These are phyloP conservation scores for Fusarium algeriense DNA, from an alignment of 2,329 filamentous ascomycete species.

Conservation along the genomic window DNA sequence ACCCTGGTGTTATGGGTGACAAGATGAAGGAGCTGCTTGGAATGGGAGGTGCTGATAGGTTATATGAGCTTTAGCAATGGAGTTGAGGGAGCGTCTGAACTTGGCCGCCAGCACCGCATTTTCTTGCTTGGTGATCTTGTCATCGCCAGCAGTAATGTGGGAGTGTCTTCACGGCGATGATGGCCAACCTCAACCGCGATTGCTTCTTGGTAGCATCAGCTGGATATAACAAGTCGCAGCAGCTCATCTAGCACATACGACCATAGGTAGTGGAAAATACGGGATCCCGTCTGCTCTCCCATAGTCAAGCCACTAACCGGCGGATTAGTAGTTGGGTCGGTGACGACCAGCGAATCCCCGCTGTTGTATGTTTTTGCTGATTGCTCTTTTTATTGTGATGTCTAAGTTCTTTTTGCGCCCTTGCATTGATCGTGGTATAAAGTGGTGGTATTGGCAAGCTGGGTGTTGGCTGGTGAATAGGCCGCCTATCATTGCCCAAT, in stretches of 20 bases:
- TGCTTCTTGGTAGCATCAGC: not conserved
- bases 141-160: not conserved
- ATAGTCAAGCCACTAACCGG: not conserved
- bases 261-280: conserved; percentile 6
- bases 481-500: too few species aligned
- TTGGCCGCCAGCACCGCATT: not conserved
- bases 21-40: conserved; percentile 52
- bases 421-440: not conserved
- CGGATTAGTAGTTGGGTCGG: not conserved
- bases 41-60: not conserved
- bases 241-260: not conserved
- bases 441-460: not conserved
- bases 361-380: not conserved
- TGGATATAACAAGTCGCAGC: not conserved
- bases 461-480: not conserved
- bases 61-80: not conserved
- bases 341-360: not conserved
- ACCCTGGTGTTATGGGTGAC: conserved; percentile 54
- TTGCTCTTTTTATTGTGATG: not conserved
- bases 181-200: too few species aligned
- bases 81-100: too few species aligned
- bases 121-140: not conserved
- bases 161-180: not conserved
- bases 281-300: conserved; percentile 2
- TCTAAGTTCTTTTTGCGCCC: not conserved